These are phyloP conservation scores for Fusarium miscanthi DNA, from an alignment of 2,329 filamentous ascomycete species.

Conservation along the genomic window DNA sequence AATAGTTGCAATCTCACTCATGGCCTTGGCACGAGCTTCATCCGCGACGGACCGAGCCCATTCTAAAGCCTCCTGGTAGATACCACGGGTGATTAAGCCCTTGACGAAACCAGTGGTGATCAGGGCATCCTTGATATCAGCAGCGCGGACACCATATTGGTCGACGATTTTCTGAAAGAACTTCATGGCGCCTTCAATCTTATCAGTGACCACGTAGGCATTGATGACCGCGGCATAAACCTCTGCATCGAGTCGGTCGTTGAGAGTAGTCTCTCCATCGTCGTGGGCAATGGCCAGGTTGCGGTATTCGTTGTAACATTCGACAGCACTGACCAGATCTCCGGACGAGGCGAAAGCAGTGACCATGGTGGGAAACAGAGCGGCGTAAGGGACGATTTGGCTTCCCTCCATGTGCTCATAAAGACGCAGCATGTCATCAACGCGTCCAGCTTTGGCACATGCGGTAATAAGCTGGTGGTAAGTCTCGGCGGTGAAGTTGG, in stretches of 20 bases:
- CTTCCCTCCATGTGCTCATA: constrained; percentile 91
- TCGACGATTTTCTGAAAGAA: constrained; percentile 85
- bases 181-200: constrained; percentile 81
- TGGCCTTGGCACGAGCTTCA: constrained; percentile 68
- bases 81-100: constrained; percentile 76
- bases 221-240: constrained; percentile 94
- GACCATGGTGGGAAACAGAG: constrained; percentile 93
- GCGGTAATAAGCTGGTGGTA: constrained; percentile 89
- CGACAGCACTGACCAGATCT: constrained; percentile 87
- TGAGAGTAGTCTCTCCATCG: constrained; percentile 73
- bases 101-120: constrained; percentile 81
- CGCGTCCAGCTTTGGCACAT: constrained; percentile 82
- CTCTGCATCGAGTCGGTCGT: constrained; percentile 80
- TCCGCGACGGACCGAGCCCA: constrained; percentile 75
- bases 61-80: constrained; percentile 77
- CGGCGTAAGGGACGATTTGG: constrained; percentile 78
- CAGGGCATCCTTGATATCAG: constrained; percentile 76
- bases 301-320: constrained; percentile 96
- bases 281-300: constrained; percentile 87
- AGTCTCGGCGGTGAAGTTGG: constrained; percentile 80
- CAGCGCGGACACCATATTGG: constrained; percentile 67
- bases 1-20: constrained; percentile 78
- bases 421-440: constrained; percentile 89
- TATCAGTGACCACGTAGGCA: constrained; percentile 85
- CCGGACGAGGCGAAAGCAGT: constrained; percentile 86